Conservation (phyloP, 1,284 basidiomycete genomes). For the Apiotrichum brassicae region DNA sequence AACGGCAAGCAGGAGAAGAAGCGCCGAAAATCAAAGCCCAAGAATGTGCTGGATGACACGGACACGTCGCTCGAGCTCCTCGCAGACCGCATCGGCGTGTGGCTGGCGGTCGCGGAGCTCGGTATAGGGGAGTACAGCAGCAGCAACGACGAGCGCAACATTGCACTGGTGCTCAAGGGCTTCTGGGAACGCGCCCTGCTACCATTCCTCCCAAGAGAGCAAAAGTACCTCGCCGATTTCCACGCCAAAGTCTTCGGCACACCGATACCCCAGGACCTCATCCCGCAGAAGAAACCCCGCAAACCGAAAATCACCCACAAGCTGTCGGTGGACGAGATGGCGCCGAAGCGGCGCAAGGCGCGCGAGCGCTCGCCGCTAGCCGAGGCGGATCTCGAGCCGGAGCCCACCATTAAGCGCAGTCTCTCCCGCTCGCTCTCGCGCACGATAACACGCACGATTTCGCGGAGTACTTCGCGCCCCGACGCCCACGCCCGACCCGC, state of each 20-base stretch:
- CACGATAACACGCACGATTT: too few species aligned
- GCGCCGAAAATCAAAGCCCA: slow-evolving; percentile 6
- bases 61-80: slow-evolving; percentile 27
- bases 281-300: slow-evolving; percentile 30
- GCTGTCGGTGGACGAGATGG: slow-evolving; percentile 3
- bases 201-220: slow-evolving; percentile 22
- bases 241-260: slow-evolving; percentile 38
- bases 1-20: slow-evolving; percentile 14
- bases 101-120: slow-evolving; percentile 39
- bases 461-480: too few species aligned
- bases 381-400: not conserved
- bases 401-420: not conserved
- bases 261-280: slow-evolving; percentile 25
- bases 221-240: slow-evolving; percentile 24
- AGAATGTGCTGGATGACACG: slow-evolving; percentile 21
- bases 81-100: slow-evolving; percentile 37
- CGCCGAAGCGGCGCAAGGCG: not conserved
- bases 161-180: slow-evolving; percentile 11
- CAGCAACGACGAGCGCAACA: slow-evolving; percentile 9
- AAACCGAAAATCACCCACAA: slow-evolving; percentile 32
- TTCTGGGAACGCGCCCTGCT: slow-evolving; percentile 25
- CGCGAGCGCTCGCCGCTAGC: not conserved
- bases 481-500: not conserved
- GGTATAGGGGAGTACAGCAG: slow-evolving; percentile 20
- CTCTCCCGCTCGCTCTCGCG: not conserved